phyloP scores from a whole-genome alignment of 169 alveolate genomes.

The Plasmodium fragile region DNA sequence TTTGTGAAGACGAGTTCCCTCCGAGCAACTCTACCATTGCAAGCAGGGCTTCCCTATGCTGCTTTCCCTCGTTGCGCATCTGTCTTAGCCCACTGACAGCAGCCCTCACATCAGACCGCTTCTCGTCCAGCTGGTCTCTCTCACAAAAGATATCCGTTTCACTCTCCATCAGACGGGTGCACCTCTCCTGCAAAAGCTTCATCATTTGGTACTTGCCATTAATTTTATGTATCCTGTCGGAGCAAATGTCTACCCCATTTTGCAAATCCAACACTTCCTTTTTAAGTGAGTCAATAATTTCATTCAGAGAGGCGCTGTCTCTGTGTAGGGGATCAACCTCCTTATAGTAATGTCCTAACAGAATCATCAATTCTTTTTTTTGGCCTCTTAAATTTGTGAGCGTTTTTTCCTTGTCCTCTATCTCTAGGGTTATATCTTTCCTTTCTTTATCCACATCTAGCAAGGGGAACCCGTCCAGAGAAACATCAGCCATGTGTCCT shows the following conservation, averaged over 20 bases:
- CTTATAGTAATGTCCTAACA: background rate
- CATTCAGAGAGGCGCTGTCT: background rate
- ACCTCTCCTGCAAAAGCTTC: background rate
- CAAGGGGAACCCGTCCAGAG: background rate
- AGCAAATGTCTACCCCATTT: background rate
- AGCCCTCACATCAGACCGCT: background rate
- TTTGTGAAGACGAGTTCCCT: background rate
- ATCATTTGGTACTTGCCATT: background rate
- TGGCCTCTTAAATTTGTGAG: constrained; percentile 8
- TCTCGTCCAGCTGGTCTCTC: background rate
- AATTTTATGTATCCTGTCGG: constrained; percentile 7
- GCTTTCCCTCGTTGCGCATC: background rate
- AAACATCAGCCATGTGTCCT: background rate
- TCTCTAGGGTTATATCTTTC: background rate
- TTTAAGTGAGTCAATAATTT: background rate
- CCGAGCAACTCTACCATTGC: background rate
- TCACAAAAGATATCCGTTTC: background rate
- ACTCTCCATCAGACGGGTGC: background rate
- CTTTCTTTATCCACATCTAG: background rate
- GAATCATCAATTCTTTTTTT: background rate
- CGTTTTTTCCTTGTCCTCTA: constrained; percentile 1
- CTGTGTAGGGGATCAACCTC: constrained; percentile 6
- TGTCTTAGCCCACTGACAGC: background rate
- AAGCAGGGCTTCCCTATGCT: background rate
- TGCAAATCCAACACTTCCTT: constrained; percentile 9